Evolutionary conservation across 768 basidiomycete species (phyloP).

Genomic region (Mycena floridula): DNA sequence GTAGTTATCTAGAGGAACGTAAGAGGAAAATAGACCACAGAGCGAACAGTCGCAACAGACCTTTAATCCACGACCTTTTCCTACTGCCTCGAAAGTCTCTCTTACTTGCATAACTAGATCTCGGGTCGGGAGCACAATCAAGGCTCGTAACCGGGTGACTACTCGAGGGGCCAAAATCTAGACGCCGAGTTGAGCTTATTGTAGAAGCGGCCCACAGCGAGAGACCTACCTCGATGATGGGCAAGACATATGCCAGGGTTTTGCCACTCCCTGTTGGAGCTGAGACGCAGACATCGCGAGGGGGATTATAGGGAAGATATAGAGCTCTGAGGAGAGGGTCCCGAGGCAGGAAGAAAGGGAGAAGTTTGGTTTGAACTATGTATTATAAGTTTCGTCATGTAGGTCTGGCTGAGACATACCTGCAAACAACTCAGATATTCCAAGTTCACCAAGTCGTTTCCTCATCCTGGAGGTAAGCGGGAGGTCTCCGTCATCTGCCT

Average conservation of each 20-base stretch:
- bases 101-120: conserved; percentile 90
- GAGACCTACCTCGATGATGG: conserved; percentile 73
- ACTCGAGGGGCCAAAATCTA: conserved; percentile 69
- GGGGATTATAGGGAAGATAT: conserved; percentile 61
- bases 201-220: not conserved
- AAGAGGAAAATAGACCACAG: conserved; percentile 2
- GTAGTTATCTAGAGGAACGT: conserved; percentile 49
- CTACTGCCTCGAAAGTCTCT: conserved; percentile 83
- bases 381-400: no score
- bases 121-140: conserved; percentile 88
- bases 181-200: conserved; percentile 1
- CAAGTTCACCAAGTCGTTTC: conserved; percentile 63
- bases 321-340: conserved; percentile 35
- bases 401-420: conserved; percentile 35
- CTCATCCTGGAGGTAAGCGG: conserved; percentile 56
- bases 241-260: conserved; percentile 92
- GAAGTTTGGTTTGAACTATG: conserved; percentile 81
- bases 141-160: conserved; percentile 79
- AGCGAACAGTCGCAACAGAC: no score
- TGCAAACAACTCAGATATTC: conserved; percentile 84
- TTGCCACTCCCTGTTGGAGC: conserved; percentile 99
- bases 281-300: conserved; percentile 85
- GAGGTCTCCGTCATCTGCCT: conserved; percentile 33
- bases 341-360: conserved; percentile 71
- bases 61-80: conserved; percentile 83